phyloP scores from a whole-genome alignment of 2,329 filamentous ascomycete genomes.

The Penicillium thymicola region DNA sequence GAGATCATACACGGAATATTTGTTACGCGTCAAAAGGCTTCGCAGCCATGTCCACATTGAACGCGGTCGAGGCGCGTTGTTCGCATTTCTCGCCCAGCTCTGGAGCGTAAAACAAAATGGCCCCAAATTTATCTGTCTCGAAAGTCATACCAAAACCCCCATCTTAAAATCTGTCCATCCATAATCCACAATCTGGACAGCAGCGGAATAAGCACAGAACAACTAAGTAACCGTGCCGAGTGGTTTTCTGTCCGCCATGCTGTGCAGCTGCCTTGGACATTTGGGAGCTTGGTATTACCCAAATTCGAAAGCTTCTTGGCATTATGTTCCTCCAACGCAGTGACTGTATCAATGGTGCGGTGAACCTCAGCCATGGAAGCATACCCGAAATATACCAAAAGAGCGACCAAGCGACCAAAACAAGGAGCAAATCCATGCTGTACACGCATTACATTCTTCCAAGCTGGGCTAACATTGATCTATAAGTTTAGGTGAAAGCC shows the following conservation, averaged over 20 bases:
- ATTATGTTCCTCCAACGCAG: background rate
- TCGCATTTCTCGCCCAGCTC: conserved; percentile 1
- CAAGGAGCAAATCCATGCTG: conserved; percentile 48
- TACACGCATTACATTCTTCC: conserved; percentile 46
- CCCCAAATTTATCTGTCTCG: background rate
- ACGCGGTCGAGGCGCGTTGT: background rate
- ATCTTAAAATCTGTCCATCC: background rate
- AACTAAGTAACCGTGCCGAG: background rate
- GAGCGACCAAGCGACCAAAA: conserved; percentile 43
- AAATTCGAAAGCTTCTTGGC: background rate
- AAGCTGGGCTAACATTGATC: conserved; percentile 45
- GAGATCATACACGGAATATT: background rate
- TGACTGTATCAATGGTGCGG: conserved; percentile 13
- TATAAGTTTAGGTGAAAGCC: conserved; percentile 41
- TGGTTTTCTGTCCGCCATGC: conserved; percentile 3
- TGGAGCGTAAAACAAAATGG: background rate
- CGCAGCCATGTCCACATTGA: no score
- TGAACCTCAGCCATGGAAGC: conserved; percentile 9
- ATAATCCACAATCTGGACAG: background rate
- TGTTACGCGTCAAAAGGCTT: background rate
- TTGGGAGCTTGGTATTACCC: background rate
- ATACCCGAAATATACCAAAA: conserved; percentile 42
- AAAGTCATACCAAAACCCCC: background rate
- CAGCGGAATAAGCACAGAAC: background rate
- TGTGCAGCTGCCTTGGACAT: conserved; percentile 4